These are phyloP conservation scores for Aspergillus sojae DNA, from an alignment of 2,329 filamentous ascomycete genomes.

Conservation along the genomic window DNA sequence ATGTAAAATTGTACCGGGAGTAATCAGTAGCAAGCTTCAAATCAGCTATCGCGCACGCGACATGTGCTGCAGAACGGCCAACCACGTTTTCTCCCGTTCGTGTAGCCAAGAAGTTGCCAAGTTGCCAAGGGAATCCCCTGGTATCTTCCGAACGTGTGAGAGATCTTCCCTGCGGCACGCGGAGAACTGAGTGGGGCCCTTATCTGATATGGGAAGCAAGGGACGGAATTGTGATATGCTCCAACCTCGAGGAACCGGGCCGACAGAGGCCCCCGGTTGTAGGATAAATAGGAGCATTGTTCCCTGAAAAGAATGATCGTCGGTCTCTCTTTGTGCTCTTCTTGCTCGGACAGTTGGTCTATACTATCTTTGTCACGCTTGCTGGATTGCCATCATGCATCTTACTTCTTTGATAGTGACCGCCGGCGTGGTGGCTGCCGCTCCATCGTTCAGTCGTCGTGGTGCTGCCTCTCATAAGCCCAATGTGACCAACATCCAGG, in stretches of 20 bases:
- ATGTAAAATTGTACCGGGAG: background rate
- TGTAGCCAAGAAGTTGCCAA: background rate
- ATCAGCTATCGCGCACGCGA: background rate
- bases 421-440: slow-evolving; percentile 16
- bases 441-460: slow-evolving; percentile 13
- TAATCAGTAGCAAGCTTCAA: background rate
- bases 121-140: background rate
- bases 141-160: background rate
- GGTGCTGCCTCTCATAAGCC: background rate
- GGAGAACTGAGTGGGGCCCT: background rate
- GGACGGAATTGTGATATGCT: background rate
- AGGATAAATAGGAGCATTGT: background rate
- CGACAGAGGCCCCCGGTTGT: background rate
- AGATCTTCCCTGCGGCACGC: background rate
- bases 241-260: background rate
- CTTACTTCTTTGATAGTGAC: slow-evolving; percentile 14
- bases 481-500: slow-evolving; percentile 22
- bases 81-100: background rate
- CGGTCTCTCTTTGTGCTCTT: background rate
- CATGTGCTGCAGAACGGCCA: background rate
- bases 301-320: background rate
- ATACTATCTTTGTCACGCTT: background rate
- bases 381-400: slow-evolving; percentile 11
- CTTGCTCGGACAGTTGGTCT: background rate
- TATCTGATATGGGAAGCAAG: background rate